Evolutionary conservation across 2,329 filamentous ascomycete genomes (phyloP).

Genomic region (Raffaelea arxii): DNA sequence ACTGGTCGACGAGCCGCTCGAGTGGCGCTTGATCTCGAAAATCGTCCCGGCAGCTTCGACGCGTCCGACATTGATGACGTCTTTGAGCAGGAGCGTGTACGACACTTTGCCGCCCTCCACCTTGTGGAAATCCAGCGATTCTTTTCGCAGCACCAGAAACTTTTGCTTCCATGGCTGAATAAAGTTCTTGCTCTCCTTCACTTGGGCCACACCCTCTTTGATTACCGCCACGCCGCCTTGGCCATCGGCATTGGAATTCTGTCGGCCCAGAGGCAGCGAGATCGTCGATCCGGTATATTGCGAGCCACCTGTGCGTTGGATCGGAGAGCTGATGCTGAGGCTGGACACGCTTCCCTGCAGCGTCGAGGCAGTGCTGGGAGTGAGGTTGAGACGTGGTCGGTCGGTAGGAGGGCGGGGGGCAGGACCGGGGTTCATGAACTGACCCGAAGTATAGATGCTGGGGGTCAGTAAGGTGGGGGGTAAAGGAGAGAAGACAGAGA

Average conservation of each 20-base stretch:
- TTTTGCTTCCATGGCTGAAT: conserved; percentile 84
- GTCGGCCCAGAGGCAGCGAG: conserved; percentile 58
- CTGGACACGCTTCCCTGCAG: conserved; percentile 70
- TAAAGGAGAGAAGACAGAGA: too few relatives aligned
- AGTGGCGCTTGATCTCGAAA: conserved; percentile 80
- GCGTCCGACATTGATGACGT: conserved; percentile 81
- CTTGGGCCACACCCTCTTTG: conserved; percentile 73
- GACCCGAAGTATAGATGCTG: conserved; percentile 49
- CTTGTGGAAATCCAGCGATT: conserved; percentile 91
- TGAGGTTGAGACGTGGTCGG: conserved; percentile 70
- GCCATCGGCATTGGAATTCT: conserved; percentile 49
- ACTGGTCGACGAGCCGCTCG: conserved; percentile 58
- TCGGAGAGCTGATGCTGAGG: conserved; percentile 60
- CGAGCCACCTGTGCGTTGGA: conserved; percentile 54
- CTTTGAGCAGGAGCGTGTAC: conserved; percentile 75
- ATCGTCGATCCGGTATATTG: conserved; percentile 61
- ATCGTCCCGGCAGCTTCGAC: conserved; percentile 87
- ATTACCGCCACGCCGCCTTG: conserved; percentile 62
- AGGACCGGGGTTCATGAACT: conserved; percentile 95
- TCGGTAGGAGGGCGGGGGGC: conserved; percentile 83
- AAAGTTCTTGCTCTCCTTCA: conserved; percentile 85
- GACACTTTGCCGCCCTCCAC: conserved; percentile 77
- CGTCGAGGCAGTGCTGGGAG: conserved; percentile 58
- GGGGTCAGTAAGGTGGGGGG: background rate
- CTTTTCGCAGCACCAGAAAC: conserved; percentile 85